Base-by-base conservation (phyloP, 768 basidiomycete species). In the Lactarius indigo region DNA sequence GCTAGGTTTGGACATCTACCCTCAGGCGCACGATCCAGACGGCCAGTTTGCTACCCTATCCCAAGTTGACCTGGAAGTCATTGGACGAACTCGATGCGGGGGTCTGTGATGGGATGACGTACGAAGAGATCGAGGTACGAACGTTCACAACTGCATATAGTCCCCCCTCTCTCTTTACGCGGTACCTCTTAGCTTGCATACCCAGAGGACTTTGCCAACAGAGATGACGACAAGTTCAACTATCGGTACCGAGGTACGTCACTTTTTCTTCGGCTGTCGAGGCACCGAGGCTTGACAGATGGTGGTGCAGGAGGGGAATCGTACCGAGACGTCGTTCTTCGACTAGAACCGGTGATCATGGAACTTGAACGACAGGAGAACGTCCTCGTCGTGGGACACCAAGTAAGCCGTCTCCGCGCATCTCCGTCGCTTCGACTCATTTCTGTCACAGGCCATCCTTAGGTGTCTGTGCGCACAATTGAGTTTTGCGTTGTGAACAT, bases 41-140 rank as follows among this genome's bases (percentile, higher is more conserved):
- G 0, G 96, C 86, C 3, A 84, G 88, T 44, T 71, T 84, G 68
- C 81, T 99, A 20, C 87, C 90, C 1, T 98, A 94, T 74, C 82
- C 88, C 56, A 97, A 98, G 72, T 79, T 98, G 69, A 98, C 96
- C 3, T 99, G 97, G 97, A 99, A 99, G 76, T 94, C 94, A 1
- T 79, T 99, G 61, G 97, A 99, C 73, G 97, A 99, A 77, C 82
- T 99, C 30, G 97, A 99, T 76, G 97, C 97, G 9, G 97, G 97
- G 30, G 97, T 99, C 39, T 99, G 97, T 73, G 97, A 99, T 77
- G 97, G 90, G 18, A 98, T 99, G 97, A 98, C 97, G 5, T 99
- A 99, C 72, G 90, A 94, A 79, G 96, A 98, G 82, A 98, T 99
- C 65, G 96, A 96, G 83, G 96, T 92, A 64, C 41, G 79, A 18